Percentiles rank a stretch among this genome's conserved stretches.
Evolutionary conservation across 345 rosid species (phyloP).

Genomic region (Citrus australasica): DNA sequence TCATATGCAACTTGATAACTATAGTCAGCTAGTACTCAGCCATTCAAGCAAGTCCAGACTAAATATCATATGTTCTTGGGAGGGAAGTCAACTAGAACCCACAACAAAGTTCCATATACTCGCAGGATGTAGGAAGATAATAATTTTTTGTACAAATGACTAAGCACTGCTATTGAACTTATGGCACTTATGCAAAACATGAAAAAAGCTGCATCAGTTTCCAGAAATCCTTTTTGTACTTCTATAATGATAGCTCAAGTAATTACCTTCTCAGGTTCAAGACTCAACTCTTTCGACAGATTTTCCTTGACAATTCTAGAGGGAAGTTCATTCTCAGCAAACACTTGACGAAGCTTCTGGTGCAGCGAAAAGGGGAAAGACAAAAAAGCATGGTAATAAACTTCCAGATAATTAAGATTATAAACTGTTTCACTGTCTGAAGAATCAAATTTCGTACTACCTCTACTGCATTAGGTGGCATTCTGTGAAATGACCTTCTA

Average conservation of each 20-base stretch:
- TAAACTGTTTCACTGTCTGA: neutral
- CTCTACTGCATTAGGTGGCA: conserved; percentile 81
- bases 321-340: conserved; percentile 94
- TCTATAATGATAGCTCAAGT: neutral
- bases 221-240: neutral
- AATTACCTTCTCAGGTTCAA: conserved; percentile 76
- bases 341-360: conserved; percentile 90
- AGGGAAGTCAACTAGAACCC: neutral
- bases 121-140: neutral
- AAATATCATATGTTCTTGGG: neutral
- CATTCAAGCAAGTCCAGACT: neutral
- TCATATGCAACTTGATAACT: neutral
- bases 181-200: neutral
- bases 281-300: conserved; percentile 81
- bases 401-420: neutral
- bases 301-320: conserved; percentile 65
- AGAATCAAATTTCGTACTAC: conserved; percentile 34
- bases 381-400: conserved; percentile 3
- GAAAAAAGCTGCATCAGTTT: neutral
- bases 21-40: neutral
- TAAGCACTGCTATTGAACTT: neutral
- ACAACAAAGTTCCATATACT: neutral
- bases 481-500: conserved; percentile 58
- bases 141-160: neutral
- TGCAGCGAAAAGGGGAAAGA: conserved; percentile 22